Percentiles rank a stretch among this genome's conserved stretches.
These are phyloP conservation scores for Ophiostoma pallidulum DNA, from an alignment of 2,329 filamentous ascomycete species.

Conservation along the genomic window DNA sequence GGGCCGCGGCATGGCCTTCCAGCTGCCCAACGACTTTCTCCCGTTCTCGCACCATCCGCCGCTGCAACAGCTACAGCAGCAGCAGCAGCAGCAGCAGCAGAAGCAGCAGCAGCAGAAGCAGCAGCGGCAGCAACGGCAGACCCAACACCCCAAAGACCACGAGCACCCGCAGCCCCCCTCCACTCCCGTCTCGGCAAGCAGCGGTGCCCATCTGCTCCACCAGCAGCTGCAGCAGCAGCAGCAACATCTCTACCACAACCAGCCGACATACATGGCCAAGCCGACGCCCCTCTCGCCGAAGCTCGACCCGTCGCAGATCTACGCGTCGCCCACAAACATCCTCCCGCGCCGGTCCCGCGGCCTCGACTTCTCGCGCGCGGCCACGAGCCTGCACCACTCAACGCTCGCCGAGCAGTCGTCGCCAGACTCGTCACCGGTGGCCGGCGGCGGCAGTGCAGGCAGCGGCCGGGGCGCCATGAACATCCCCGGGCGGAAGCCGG, in stretches of 20 bases:
- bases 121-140: slow-evolving; percentile 17
- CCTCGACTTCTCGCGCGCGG: slow-evolving; percentile 85
- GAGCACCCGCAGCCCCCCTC: slow-evolving; percentile 4
- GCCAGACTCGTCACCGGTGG: slow-evolving; percentile 82
- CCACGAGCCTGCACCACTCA: slow-evolving; percentile 90
- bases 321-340: slow-evolving; percentile 79
- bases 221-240: slow-evolving; percentile 14
- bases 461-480: slow-evolving; percentile 38
- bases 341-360: slow-evolving; percentile 82
- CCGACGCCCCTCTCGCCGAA: slow-evolving; percentile 73
- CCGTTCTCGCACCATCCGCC: slow-evolving; percentile 1
- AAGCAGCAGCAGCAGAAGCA: slow-evolving; percentile 22
- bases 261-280: slow-evolving; percentile 33
- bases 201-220: slow-evolving; percentile 15
- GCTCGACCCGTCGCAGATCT: slow-evolving; percentile 73
- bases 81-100: slow-evolving; percentile 19
- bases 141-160: background rate
- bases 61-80: slow-evolving; percentile 25
- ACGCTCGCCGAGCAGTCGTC: slow-evolving; percentile 82
- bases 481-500: slow-evolving; percentile 41
- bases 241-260: slow-evolving; percentile 19
- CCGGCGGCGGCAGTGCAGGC: slow-evolving; percentile 41
- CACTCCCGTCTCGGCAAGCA: slow-evolving; percentile 8
- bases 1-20: slow-evolving; percentile 56
- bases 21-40: slow-evolving; percentile 36